These are phyloP conservation scores for Cenchrus purpureus DNA, from an alignment of 176 grass and related monocot species.

Conservation along the genomic window DNA sequence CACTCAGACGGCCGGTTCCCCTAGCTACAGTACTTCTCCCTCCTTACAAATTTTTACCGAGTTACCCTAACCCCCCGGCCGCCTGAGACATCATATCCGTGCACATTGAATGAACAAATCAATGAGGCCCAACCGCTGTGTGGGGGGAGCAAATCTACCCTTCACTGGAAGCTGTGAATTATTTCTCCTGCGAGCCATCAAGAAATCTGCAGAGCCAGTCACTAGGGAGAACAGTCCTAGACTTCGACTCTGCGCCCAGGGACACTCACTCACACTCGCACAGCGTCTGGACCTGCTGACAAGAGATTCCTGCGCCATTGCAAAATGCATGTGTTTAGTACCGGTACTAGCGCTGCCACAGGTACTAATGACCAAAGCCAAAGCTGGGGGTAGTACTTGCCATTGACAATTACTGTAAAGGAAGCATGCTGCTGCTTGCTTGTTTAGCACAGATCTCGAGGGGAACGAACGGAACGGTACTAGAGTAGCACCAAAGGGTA, in stretches of 20 bases:
- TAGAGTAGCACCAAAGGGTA: too few species aligned
- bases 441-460: conserved; percentile 55
- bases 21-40: too few species aligned
- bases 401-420: conserved; percentile 45
- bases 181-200: conserved; percentile 39
- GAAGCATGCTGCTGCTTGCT: conserved; percentile 18
- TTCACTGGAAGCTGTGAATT: conserved; percentile 32
- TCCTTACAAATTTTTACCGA: conserved; percentile 15
- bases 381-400: conserved; percentile 15
- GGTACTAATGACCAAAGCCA: conserved; percentile 24
- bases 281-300: conserved; percentile 13
- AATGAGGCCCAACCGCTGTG: conserved; percentile 49
- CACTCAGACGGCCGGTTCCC: background rate
- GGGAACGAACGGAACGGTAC: background rate
- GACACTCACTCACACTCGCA: background rate
- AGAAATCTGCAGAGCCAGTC: conserved; percentile 51
- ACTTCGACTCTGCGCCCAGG: conserved; percentile 20
- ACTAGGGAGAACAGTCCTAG: conserved; percentile 40
- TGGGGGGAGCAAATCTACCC: conserved; percentile 48
- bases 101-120: conserved; percentile 42
- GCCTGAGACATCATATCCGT: too few species aligned
- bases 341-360: background rate
- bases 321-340: conserved; percentile 36
- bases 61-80: conserved; percentile 12
- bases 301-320: conserved; percentile 44